A percentile compares a stretch with the other conserved stretches of the same genome.
These are phyloP conservation scores for Boletus semigastroideus DNA, from an alignment of 1,284 basidiomycete genomes.

Conservation along the genomic window DNA sequence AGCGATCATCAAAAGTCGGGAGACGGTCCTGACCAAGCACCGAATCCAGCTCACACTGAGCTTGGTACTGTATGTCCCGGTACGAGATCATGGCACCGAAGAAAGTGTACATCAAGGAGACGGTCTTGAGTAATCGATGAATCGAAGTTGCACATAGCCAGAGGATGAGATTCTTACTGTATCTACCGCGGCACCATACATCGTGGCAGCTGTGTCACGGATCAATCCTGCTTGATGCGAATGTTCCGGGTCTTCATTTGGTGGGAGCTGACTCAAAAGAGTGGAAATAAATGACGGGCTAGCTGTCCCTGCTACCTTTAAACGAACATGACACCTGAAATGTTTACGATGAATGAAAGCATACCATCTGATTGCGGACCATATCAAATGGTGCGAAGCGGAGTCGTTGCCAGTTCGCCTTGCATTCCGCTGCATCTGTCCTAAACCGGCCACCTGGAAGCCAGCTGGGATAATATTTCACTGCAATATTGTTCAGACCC, in stretches of 20 bases:
- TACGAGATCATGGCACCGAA: constrained; percentile 11
- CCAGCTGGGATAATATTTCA: constrained; percentile 16
- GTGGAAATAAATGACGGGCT: constrained; percentile 13
- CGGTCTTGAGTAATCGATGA: neutral
- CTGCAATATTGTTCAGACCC: neutral
- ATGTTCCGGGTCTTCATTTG: constrained; percentile 7
- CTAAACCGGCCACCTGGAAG: constrained; percentile 14
- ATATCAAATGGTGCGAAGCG: constrained; percentile 9
- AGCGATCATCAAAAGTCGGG: constrained; percentile 13
- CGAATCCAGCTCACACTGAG: constrained; percentile 11
- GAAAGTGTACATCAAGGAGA: constrained; percentile 8
- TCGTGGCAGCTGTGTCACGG: constrained; percentile 9
- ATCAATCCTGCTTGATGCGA: constrained; percentile 10
- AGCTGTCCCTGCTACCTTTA: constrained; percentile 12
- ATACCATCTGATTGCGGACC: constrained; percentile 13
- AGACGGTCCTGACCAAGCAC: constrained; percentile 10
- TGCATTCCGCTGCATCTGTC: constrained; percentile 4
- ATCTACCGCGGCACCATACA: constrained; percentile 15
- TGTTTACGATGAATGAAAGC: neutral
- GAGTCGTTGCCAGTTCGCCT: neutral
- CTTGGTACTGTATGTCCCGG: constrained; percentile 10
- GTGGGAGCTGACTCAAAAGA: constrained; percentile 11
- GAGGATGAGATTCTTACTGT: constrained; percentile 1
- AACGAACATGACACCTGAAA: neutral
- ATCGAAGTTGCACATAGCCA: too few relatives aligned